phyloP scores from a whole-genome alignment of 306 rosid species.

The Castanea mollissima region DNA sequence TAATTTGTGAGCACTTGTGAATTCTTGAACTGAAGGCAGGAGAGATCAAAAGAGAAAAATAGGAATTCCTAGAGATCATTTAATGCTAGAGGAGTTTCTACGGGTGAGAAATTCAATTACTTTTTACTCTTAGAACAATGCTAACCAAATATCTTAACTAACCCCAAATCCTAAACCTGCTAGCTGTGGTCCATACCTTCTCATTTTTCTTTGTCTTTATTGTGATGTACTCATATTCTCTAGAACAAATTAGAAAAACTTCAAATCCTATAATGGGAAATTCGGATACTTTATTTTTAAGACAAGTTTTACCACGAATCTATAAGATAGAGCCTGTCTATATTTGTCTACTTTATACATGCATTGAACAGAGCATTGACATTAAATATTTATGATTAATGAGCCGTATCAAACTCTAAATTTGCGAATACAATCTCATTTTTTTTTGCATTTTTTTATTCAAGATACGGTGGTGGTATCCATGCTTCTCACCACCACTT shows the following conservation, averaged over 20 bases:
- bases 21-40: slow-evolving; percentile 20
- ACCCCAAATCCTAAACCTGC: neutral
- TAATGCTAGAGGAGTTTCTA: slow-evolving; percentile 6
- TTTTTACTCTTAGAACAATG: neutral
- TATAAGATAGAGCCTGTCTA: slow-evolving; percentile 23
- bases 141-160: neutral
- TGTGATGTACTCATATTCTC: neutral
- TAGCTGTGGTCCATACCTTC: neutral
- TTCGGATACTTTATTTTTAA: slow-evolving; percentile 19
- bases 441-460: slow-evolving; percentile 15
- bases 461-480: slow-evolving; percentile 36
- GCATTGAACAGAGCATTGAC: slow-evolving; percentile 32
- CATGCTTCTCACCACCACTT: slow-evolving; percentile 44
- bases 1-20: slow-evolving; percentile 27
- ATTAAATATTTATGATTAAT: neutral
- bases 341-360: slow-evolving; percentile 31
- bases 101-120: slow-evolving; percentile 30
- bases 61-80: slow-evolving; percentile 24
- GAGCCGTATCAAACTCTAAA: slow-evolving; percentile 12
- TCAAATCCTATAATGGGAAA: slow-evolving; percentile 28
- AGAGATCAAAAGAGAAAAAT: slow-evolving; percentile 5
- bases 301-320: slow-evolving; percentile 23
- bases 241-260: neutral
- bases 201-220: neutral
- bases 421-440: slow-evolving; percentile 11